Evolutionary conservation across 768 basidiomycete species (phyloP), one percentile per base, ranked within the genome.

Genomic region (Asterophora lycoperdoides): DNA sequence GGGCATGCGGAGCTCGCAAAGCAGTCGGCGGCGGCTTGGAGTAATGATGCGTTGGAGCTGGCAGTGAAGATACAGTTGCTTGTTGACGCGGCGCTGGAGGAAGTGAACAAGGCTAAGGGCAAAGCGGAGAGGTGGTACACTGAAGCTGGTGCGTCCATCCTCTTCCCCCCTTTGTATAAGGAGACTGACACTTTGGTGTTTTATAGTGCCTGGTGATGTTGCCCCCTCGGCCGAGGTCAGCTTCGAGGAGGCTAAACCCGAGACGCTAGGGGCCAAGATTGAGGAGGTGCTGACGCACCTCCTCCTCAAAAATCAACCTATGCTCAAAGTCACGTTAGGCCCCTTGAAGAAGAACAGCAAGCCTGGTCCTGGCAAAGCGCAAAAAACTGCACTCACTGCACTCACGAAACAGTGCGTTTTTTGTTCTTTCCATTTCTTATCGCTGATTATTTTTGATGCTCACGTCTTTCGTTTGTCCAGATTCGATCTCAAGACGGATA

Each of bases 91-190:
- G 11, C 37, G 26, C 30, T 20, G 34, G 30, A 37, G 32, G 44
- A 53, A 28, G 14, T 51, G 34, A 18, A 23, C 29, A 43, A 36
- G 46, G 6, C 48, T 17, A 46, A 49, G 7, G 20, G 37, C n/a
- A 44, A 45, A 19, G 40, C 51, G 14, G 48, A 47, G 32, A 36
- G 45, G 19, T 47, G 48, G 53, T 50, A 48, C 19, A 41, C 32
- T 15, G 41, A 26, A 2, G 53, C 15, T 46, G 35, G 51, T 54
- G 15, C 30, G 41, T 44, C 17, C 10, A n/a, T 44, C 32, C 4
- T 13, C 41, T n/a, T 34, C 20, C 7, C 36, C 14, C 14, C 5
- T 35, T 19, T 8, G 8, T 9, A 10, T 5, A 11, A 6, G 18
- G 7, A 8, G n/a, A n/a, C n/a, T n/a, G n/a, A n/a, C n/a, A n/a